Conservation (phyloP, 2,329 filamentous ascomycete species). For the Moelleriella libera region DNA sequence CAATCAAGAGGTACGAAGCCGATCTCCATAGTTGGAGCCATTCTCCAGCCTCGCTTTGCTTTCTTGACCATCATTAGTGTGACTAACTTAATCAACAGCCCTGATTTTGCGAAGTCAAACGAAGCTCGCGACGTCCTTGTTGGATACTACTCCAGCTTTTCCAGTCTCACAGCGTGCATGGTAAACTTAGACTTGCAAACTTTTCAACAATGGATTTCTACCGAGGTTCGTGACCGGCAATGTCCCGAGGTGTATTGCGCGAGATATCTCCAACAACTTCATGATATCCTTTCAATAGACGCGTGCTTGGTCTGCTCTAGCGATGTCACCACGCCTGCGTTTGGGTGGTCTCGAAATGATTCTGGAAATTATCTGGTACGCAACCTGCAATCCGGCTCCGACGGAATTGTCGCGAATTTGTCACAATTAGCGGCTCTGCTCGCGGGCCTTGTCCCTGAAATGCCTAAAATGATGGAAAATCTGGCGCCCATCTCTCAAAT, state of each 20-base stretch:
- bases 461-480: conserved; percentile 33
- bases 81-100: background rate
- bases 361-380: conserved; percentile 22
- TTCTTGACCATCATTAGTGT: too few relatives aligned
- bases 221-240: conserved; percentile 3
- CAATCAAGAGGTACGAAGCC: conserved; percentile 23
- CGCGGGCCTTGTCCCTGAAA: conserved; percentile 23
- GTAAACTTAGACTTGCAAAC: conserved; percentile 29
- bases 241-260: conserved; percentile 13
- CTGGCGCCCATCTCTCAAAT: conserved; percentile 23
- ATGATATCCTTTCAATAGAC: conserved; percentile 11
- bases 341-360: conserved; percentile 7
- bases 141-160: conserved; percentile 25
- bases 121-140: conserved; percentile 16
- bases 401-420: conserved; percentile 28
- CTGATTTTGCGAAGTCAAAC: conserved; percentile 6
- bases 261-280: conserved; percentile 30
- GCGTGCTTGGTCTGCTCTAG: conserved; percentile 5
- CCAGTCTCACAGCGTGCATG: conserved; percentile 37
- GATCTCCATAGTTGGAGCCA: too few relatives aligned
- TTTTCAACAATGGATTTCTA: conserved; percentile 7
- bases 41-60: too few relatives aligned
- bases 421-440: conserved; percentile 26
- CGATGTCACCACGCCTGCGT: conserved; percentile 5
- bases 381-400: conserved; percentile 25